Evolutionary conservation across 208 protist species (phyloP).

Genomic region (Leishmania major): DNA sequence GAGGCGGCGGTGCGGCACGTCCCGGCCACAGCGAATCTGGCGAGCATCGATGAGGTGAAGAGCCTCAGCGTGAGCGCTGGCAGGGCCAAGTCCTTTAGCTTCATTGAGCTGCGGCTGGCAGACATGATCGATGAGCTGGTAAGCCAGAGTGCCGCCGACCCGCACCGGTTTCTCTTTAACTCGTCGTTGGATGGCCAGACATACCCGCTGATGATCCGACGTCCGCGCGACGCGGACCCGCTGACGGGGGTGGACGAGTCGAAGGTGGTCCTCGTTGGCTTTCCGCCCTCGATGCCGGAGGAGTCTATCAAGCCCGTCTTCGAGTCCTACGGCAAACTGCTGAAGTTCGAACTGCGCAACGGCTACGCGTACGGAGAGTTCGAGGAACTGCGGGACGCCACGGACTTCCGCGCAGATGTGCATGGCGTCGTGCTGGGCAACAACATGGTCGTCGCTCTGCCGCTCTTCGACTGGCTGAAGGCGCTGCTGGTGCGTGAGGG

Average conservation of each 20-base stretch:
- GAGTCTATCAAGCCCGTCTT: constrained; percentile 56
- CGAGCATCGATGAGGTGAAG: constrained; percentile 63
- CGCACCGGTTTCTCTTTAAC: constrained; percentile 67
- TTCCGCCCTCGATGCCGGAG: constrained; percentile 57
- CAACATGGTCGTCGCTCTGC: constrained; percentile 63
- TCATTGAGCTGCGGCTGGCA: constrained; percentile 79
- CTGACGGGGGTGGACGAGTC: constrained; percentile 57
- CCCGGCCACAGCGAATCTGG: constrained; percentile 54
- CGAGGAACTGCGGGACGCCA: constrained; percentile 47
- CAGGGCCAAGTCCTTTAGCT: constrained; percentile 78
- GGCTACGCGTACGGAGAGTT: constrained; percentile 84
- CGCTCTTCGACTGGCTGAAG: constrained; percentile 82
- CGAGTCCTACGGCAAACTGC: constrained; percentile 65
- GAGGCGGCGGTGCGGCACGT: constrained; percentile 63
- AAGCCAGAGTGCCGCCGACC: constrained; percentile 45
- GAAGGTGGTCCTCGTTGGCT: constrained; percentile 81
- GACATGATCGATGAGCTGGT: constrained; percentile 87
- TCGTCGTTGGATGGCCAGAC: constrained; percentile 42
- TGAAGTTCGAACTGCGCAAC: constrained; percentile 66
- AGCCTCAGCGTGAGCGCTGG: constrained; percentile 58
- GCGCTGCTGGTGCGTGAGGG: constrained; percentile 59
- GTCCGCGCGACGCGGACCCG: constrained; percentile 69
- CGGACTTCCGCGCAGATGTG: constrained; percentile 70
- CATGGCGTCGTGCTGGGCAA: constrained; percentile 73
- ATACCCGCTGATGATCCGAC: constrained; percentile 68